Evolutionary conservation across 2,329 filamentous ascomycete genomes (phyloP).

Genomic region (Diaporthe capsici): DNA sequence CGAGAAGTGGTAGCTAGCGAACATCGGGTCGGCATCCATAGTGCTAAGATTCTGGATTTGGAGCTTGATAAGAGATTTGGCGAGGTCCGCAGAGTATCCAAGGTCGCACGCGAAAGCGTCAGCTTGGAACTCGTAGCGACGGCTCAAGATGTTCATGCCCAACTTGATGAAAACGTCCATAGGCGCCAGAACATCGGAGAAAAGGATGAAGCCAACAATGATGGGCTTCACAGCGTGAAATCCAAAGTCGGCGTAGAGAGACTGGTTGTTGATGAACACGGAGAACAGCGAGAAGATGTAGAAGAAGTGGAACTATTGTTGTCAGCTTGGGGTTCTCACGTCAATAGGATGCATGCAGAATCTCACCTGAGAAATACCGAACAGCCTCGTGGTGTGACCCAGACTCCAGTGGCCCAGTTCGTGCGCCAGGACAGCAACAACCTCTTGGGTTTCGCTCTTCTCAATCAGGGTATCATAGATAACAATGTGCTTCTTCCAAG

Average conservation of each 20-base stretch:
- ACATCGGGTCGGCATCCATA: slow-evolving; percentile 99
- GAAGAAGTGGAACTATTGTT: slow-evolving; percentile 85
- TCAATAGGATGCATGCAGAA: background rate
- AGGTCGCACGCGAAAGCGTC: slow-evolving; percentile 89
- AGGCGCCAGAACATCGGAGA: slow-evolving; percentile 95
- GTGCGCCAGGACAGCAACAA: slow-evolving; percentile 94
- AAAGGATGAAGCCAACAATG: slow-evolving; percentile 96
- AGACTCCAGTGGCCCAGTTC: slow-evolving; percentile 98
- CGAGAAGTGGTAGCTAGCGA: slow-evolving; percentile 98
- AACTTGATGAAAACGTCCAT: slow-evolving; percentile 97
- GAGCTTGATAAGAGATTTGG: slow-evolving; percentile 92
- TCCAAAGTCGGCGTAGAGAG: slow-evolving; percentile 91
- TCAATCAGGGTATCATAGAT: slow-evolving; percentile 98
- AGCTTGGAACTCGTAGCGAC: slow-evolving; percentile 96
- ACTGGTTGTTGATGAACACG: slow-evolving; percentile 95
- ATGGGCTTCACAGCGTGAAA: slow-evolving; percentile 88
- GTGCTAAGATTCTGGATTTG: slow-evolving; percentile 98
- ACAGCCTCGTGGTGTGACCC: slow-evolving; percentile 92
- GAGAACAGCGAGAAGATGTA: slow-evolving; percentile 98
- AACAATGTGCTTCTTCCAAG: slow-evolving; percentile 99
- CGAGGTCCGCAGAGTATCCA: slow-evolving; percentile 87
- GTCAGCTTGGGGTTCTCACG: slow-evolving; percentile 47
- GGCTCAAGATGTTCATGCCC: slow-evolving; percentile 94
- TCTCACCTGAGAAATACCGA: slow-evolving; percentile 85
- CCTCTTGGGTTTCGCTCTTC: slow-evolving; percentile 92